These are phyloP conservation scores for Magnusiomyces paraingens DNA, from an alignment of 1,139 yeast genomes.

Conservation along the genomic window DNA sequence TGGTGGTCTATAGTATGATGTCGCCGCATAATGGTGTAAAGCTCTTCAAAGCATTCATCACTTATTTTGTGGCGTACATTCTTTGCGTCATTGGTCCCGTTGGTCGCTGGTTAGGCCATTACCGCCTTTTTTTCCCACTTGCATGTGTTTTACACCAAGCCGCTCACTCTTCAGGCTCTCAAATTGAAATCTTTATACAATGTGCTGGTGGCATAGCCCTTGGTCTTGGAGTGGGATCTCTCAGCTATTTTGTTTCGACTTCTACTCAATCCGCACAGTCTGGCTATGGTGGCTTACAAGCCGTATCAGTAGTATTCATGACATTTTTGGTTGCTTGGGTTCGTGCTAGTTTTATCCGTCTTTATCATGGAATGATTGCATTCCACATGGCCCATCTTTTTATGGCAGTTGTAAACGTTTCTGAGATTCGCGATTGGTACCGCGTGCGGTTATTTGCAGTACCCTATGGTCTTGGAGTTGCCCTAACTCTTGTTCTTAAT, in stretches of 20 bases:
- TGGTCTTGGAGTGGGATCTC: conserved; percentile 42
- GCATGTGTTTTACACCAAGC: conserved; percentile 44
- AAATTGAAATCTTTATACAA: conserved; percentile 40
- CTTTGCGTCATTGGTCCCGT: conserved; percentile 37
- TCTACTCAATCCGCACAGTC: conserved; percentile 37
- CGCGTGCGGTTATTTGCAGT: conserved; percentile 40
- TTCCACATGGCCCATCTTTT: conserved; percentile 38
- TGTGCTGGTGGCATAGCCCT: conserved; percentile 43
- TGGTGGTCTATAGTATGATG: conserved; percentile 3
- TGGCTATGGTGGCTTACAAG: conserved; percentile 44
- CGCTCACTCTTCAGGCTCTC: conserved; percentile 43
- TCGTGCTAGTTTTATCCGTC: conserved; percentile 37
- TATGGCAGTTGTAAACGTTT: conserved; percentile 24
- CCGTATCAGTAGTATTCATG: conserved; percentile 36
- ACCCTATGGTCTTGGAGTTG: conserved; percentile 41
- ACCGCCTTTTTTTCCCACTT: conserved; percentile 37
- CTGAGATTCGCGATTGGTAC: conserved; percentile 30
- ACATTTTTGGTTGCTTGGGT: conserved; percentile 35
- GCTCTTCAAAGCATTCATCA: conserved; percentile 35
- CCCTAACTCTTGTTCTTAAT: conserved; percentile 36
- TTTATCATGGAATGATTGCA: conserved; percentile 35
- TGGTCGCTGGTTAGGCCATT: conserved; percentile 39
- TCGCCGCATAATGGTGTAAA: background rate
- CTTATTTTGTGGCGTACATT: conserved; percentile 37
- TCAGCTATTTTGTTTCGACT: conserved; percentile 39